These are phyloP conservation scores for Oenanthe sinensis DNA, from an alignment of 129 eudicot species.

Conservation along the genomic window DNA sequence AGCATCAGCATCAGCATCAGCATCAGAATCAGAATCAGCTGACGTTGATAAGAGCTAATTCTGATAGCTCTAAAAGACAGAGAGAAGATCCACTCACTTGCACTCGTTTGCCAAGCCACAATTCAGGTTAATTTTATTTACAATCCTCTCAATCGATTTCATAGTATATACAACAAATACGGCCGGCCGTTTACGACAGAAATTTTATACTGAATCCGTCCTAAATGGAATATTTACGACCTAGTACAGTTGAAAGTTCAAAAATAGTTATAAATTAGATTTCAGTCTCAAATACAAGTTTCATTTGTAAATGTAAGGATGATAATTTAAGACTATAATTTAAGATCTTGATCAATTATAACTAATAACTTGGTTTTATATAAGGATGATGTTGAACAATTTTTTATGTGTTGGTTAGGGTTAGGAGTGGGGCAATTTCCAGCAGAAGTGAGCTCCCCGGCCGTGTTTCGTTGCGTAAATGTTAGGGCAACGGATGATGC, in stretches of 20 bases:
- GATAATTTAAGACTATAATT: too few relatives aligned
- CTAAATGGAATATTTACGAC: too few relatives aligned
- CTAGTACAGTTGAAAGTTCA: too few relatives aligned
- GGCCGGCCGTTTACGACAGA: too few relatives aligned
- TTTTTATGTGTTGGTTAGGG: slow-evolving; percentile 32
- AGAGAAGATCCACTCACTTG: slow-evolving; percentile 1
- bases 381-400: neutral
- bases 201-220: too few relatives aligned
- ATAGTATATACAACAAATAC: too few relatives aligned
- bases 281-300: too few relatives aligned
- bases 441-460: slow-evolving; percentile 62
- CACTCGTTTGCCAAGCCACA: neutral
- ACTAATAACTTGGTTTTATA: too few relatives aligned
- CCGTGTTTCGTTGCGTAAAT: slow-evolving; percentile 71
- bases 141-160: too few relatives aligned
- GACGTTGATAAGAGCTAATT: slow-evolving; percentile 35
- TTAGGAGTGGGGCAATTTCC: slow-evolving; percentile 62
- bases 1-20: slow-evolving; percentile 13
- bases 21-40: slow-evolving; percentile 18
- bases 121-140: neutral
- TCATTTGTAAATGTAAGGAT: too few relatives aligned
- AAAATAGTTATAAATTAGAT: too few relatives aligned
- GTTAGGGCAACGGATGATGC: slow-evolving; percentile 69
- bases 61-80: slow-evolving; percentile 28
- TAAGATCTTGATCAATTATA: too few relatives aligned